Conservation (phyloP, 2,329 filamentous ascomycete genomes). For the Teratosphaeria zuluensis region DNA sequence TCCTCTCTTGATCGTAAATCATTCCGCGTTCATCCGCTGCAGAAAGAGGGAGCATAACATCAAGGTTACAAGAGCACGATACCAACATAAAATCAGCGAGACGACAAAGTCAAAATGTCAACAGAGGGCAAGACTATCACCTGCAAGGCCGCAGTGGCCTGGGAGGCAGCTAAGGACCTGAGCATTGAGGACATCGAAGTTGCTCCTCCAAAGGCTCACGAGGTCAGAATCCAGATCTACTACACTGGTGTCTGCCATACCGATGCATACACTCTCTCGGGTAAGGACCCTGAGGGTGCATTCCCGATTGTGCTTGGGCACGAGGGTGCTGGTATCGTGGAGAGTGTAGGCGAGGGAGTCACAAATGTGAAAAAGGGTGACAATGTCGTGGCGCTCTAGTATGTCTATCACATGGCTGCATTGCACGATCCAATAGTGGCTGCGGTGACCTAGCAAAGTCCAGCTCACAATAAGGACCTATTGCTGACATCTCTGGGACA, state of each 20-base stretch:
- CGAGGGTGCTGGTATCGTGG: constrained; percentile 84
- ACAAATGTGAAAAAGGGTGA: constrained; percentile 90
- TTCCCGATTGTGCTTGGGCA: constrained; percentile 85
- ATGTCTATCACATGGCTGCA: constrained; percentile 28
- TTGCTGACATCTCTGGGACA: constrained; percentile 1
- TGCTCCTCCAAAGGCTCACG: constrained; percentile 74
- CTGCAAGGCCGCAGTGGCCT: constrained; percentile 84
- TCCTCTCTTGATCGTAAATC: neutral
- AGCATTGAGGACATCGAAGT: constrained; percentile 90
- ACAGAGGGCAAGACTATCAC: constrained; percentile 74
- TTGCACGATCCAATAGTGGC: no score
- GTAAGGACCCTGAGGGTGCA: constrained; percentile 92
- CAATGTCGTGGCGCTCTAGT: constrained; percentile 84
- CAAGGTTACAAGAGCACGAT: constrained; percentile 1
- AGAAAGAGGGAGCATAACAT: neutral
- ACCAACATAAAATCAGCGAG: neutral
- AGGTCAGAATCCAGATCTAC: constrained; percentile 94
- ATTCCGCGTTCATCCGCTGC: neutral
- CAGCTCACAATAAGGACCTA: neutral
- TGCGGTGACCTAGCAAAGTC: no score
- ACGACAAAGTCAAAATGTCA: constrained; percentile 33
- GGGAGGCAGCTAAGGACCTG: constrained; percentile 88
- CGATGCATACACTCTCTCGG: constrained; percentile 81
- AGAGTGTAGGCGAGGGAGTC: constrained; percentile 89
- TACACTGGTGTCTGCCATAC: constrained; percentile 99